A percentile compares a stretch with the other conserved stretches of the same genome.
phyloP scores from a whole-genome alignment of 768 basidiomycete genomes.

The Psilocybe cyanescens region DNA sequence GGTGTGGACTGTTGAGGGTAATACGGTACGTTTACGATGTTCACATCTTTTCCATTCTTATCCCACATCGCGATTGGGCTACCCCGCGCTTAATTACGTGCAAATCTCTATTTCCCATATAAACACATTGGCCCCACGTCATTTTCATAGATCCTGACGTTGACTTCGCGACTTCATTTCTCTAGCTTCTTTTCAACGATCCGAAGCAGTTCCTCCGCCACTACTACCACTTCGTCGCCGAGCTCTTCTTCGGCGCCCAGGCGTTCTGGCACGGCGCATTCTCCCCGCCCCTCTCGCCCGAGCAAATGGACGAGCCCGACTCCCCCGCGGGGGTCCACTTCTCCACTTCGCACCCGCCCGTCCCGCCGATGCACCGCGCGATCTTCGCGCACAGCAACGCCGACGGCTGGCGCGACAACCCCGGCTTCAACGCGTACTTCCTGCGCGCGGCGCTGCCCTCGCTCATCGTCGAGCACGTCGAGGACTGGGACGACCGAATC shows the following conservation, averaged over 20 bases:
- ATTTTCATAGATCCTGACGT: not conserved
- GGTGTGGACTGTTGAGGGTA: constrained; percentile 71
- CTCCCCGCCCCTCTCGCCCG: constrained; percentile 20
- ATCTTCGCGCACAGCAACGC: constrained; percentile 70
- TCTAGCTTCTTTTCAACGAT: constrained; percentile 67
- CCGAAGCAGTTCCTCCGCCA: constrained; percentile 80
- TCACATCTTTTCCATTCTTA: not conserved
- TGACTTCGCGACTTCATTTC: not conserved
- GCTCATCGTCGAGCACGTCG: constrained; percentile 64
- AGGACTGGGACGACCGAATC: constrained; percentile 75
- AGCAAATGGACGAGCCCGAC: constrained; percentile 7
- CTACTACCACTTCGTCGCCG: constrained; percentile 88
- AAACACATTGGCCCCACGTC: too few species aligned
- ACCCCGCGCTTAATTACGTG: not conserved
- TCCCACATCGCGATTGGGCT: not conserved
- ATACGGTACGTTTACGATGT: constrained; percentile 51
- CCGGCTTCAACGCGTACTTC: constrained; percentile 79
- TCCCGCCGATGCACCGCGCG: constrained; percentile 65
- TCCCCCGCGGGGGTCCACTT: constrained; percentile 17
- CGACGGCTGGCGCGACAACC: constrained; percentile 74
- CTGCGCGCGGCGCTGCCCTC: constrained; percentile 76
- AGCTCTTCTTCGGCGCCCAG: constrained; percentile 77
- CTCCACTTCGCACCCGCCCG: constrained; percentile 24
- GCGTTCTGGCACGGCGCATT: constrained; percentile 71
- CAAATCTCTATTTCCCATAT: not conserved